Conservation (phyloP, 306 rosid species). For the Citrullus mucosospermus region DNA sequence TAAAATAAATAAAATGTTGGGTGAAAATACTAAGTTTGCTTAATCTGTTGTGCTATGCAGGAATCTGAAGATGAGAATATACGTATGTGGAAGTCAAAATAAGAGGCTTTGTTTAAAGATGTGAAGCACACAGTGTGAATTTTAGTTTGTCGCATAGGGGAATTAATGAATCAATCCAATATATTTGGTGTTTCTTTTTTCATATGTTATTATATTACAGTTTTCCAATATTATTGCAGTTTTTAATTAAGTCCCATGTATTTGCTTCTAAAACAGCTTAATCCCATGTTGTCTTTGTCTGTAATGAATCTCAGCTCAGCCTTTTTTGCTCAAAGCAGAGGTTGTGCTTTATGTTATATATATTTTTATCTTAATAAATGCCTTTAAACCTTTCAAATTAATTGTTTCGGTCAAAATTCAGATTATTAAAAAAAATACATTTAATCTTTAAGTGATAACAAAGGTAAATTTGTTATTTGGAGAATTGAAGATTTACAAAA, state of each 20-base stretch:
- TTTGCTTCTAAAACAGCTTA: not conserved
- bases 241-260: not conserved
- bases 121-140: not conserved
- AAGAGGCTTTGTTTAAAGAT: not conserved
- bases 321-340: slow-evolving; percentile 3
- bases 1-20: not conserved
- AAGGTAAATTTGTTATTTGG: too few species aligned
- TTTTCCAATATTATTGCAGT: not conserved
- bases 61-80: not conserved
- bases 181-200: not conserved
- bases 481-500: too few species aligned
- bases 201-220: not conserved
- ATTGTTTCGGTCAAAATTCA: too few species aligned
- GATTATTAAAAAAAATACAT: too few species aligned
- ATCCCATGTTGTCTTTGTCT: slow-evolving; percentile 1
- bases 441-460: too few species aligned
- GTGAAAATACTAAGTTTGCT: not conserved
- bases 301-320: not conserved
- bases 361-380: not conserved
- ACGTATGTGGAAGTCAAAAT: not conserved
- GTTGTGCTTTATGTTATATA: not conserved
- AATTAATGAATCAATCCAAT: not conserved
- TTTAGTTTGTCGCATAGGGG: not conserved
- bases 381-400: not conserved
- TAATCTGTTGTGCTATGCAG: not conserved